A percentile compares a stretch with the other conserved stretches of the same genome.
These are phyloP conservation scores for Colletotrichum filicis DNA, from an alignment of 2,329 filamentous ascomycete species.

Conservation along the genomic window DNA sequence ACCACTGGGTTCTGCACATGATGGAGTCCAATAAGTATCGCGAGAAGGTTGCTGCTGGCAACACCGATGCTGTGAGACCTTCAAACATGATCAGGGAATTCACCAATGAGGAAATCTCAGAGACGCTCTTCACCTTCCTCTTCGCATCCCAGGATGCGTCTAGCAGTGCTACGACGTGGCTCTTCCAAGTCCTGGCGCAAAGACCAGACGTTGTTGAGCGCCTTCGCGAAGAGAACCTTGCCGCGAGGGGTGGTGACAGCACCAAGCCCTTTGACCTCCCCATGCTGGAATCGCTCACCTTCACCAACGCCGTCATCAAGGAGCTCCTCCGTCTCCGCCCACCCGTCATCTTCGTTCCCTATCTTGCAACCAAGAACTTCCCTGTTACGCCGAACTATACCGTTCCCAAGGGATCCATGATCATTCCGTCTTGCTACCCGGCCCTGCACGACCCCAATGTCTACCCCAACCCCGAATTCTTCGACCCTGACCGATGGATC, in stretches of 20 bases:
- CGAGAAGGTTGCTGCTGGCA: slow-evolving; percentile 70
- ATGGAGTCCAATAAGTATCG: slow-evolving; percentile 76
- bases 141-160: slow-evolving; percentile 66
- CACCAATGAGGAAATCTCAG: slow-evolving; percentile 58
- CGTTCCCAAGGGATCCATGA: slow-evolving; percentile 59
- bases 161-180: slow-evolving; percentile 63
- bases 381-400: slow-evolving; percentile 60
- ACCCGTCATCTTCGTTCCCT: slow-evolving; percentile 66
- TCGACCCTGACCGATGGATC: slow-evolving; percentile 64
- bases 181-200: slow-evolving; percentile 63
- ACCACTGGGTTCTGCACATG: slow-evolving; percentile 81
- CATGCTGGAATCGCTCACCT: slow-evolving; percentile 61
- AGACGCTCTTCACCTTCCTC: slow-evolving; percentile 64
- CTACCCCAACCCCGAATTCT: slow-evolving; percentile 58
- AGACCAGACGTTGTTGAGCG: slow-evolving; percentile 58
- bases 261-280: slow-evolving; percentile 51
- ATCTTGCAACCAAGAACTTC: slow-evolving; percentile 58
- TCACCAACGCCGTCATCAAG: slow-evolving; percentile 64
- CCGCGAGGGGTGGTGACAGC: slow-evolving; percentile 53
- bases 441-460: slow-evolving; percentile 60
- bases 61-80: slow-evolving; percentile 52
- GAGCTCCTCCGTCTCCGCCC: slow-evolving; percentile 63
- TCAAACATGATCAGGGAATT: slow-evolving; percentile 61
- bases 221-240: slow-evolving; percentile 59
- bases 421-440: slow-evolving; percentile 62